phyloP scores from a whole-genome alignment of 352 stramenopile genomes.

The Phytophthora boehmeriae region DNA sequence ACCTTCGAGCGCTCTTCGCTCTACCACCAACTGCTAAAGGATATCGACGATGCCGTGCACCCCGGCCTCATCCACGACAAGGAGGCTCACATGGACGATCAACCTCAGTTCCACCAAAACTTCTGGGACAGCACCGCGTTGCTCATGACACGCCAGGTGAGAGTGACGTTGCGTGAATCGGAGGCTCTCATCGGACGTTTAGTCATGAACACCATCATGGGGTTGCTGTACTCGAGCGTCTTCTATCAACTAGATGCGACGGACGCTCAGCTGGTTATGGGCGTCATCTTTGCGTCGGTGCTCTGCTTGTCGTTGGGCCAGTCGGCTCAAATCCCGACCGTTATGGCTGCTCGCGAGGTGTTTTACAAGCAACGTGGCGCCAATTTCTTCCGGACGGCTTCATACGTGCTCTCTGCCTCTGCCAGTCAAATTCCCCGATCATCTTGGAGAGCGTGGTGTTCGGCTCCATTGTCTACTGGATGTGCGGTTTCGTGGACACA shows the following conservation, averaged over 20 bases:
- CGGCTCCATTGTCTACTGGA: constrained; percentile 53
- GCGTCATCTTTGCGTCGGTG: constrained; percentile 71
- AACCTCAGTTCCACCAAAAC: constrained; percentile 17
- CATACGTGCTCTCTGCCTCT: constrained; percentile 12
- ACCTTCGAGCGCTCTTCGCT: constrained; percentile 26
- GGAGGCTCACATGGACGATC: constrained; percentile 13
- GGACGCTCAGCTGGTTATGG: constrained; percentile 37
- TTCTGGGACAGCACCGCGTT: constrained; percentile 10
- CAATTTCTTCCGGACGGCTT: constrained; percentile 16
- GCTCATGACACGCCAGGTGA: constrained; percentile 10
- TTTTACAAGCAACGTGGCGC: constrained; percentile 16
- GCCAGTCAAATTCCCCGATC: constrained; percentile 9
- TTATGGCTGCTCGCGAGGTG: constrained; percentile 48
- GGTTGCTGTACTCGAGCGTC: constrained; percentile 28
- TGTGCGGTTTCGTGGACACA: constrained; percentile 48
- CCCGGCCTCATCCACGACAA: constrained; percentile 28
- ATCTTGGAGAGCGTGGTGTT: constrained; percentile 53
- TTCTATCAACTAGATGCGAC: constrained; percentile 32
- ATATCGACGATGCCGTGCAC: constrained; percentile 20
- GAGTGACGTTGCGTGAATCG: constrained; percentile 11
- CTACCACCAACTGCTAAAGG: constrained; percentile 30
- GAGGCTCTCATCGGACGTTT: constrained; percentile 40
- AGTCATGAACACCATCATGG: constrained; percentile 39
- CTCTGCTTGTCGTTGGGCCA: constrained; percentile 65
- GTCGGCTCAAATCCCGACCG: constrained; percentile 56